Percentiles rank a stretch among this genome's conserved stretches.
phyloP scores from a whole-genome alignment of 805 yeast genomes.

The Schwanniomyces pseudopolymorphus region DNA sequence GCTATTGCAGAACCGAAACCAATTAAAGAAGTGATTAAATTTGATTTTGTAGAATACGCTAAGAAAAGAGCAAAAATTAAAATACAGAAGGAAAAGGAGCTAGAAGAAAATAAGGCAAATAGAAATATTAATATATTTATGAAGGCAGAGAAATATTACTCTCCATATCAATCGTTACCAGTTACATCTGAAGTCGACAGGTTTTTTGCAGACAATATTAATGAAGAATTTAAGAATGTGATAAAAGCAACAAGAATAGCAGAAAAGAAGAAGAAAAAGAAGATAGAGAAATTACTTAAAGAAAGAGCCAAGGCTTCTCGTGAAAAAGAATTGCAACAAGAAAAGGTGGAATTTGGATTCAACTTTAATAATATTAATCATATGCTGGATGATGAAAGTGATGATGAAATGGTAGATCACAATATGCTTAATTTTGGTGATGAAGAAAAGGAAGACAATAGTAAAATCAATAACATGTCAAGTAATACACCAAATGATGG shows the following conservation, averaged over 20 bases:
- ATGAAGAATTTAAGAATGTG: slow-evolving; percentile 30
- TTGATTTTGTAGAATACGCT: slow-evolving; percentile 62
- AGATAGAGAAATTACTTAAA: slow-evolving; percentile 19
- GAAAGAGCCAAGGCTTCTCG: slow-evolving; percentile 21
- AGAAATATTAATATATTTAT: slow-evolving; percentile 32
- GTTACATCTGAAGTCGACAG: slow-evolving; percentile 21
- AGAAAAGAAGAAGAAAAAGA: slow-evolving; percentile 26
- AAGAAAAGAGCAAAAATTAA: slow-evolving; percentile 42
- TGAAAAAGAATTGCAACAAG: slow-evolving; percentile 18
- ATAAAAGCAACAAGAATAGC: slow-evolving; percentile 33
- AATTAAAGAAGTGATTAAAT: slow-evolving; percentile 11
- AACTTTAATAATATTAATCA: slow-evolving; percentile 10
- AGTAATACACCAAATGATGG: background rate
- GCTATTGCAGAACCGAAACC: background rate
- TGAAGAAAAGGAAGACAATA: background rate
- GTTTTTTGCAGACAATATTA: slow-evolving; percentile 20
- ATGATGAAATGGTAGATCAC: slow-evolving; percentile 1
- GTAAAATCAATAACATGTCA: background rate
- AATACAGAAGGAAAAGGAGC: slow-evolving; percentile 23
- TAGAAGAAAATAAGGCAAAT: slow-evolving; percentile 15
- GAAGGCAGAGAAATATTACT: slow-evolving; percentile 36
- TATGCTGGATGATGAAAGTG: slow-evolving; percentile 16
- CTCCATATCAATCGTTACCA: slow-evolving; percentile 32
- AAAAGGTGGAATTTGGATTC: slow-evolving; percentile 15
- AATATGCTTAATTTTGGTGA: background rate